Evolutionary conservation across 1,139 yeast species (phyloP), one percentile per base, ranked within the genome.

Genomic region (Geotrichum australiense): DNA sequence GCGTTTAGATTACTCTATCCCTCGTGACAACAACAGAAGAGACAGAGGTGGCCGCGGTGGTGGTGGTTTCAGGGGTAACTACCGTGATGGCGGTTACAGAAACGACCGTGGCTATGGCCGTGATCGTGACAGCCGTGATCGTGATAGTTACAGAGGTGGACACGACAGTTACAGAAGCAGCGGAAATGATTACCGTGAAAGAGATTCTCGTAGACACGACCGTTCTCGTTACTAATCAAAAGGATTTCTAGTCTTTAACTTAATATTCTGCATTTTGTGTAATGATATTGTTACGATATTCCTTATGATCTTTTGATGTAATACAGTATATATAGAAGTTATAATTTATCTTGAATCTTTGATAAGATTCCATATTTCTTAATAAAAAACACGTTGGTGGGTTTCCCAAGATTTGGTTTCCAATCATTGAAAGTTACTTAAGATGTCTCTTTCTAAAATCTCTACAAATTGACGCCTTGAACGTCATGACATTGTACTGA

Each of bases 1-100:
- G 58, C 85, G 98, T 74, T 74, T 91, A 55, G 98, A 91, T 69
- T 91, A 64, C 75, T 84, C 96, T 41, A 77, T 95, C 49, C 97
- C 97, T 64, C 83, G 84, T 68, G 85, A 79, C 52, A 58, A 58
- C 58, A 55, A 52, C 46, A 14, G 32, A 29, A 26, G 12, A n/a
- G 12, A 26, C 29, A 15, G 29, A 5, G 18, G 32, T 15, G 32
- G 18, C 21, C 61, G 63, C 48, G 65, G 67, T 44, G 69, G 75
- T 42, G 65, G 68, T 48, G 63, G 66, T 47, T 55, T 62, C 25
- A 16, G 28, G 43, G 66, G 68, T 48, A 63, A 66, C 47, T 55
- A 62, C 32, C 11, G 34, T 44, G 58, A 65, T 18, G 51, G 51
- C 43, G 51, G 59, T 25, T 55, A 67, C 45, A 66, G 69, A 42